Base-by-base conservation (phyloP, 352 stramenopile genomes). In the Phytopythium aichiense region DNA sequence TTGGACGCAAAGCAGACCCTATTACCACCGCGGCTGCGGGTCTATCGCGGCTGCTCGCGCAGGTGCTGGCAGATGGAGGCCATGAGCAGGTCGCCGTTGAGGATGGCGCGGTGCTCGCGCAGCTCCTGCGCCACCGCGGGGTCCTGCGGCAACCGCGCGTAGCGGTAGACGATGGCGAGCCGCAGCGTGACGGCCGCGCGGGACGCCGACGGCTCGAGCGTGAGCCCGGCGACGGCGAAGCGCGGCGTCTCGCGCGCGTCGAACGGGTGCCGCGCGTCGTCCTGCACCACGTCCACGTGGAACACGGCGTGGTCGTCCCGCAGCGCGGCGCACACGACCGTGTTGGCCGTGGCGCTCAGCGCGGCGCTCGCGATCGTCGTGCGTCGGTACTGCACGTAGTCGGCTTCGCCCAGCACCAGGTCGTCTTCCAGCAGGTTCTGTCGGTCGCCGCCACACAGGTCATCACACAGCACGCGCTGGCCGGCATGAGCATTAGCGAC, bases 51-150 rank as follows among this genome's bases (percentile, higher is more conserved):
- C 8, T 65, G 55, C 8, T 74, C 30, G 30, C 72, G 61, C 54
- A 80, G 69, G 63, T 74, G 73, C 16, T 61, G 54, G 42, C 67
- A 74, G 56, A 80, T 56, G 16, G 67, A 61, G 2, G 72, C 64
- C n/a, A 67, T 73, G 50, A 80, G 63, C 7, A 80, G 57, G 51
- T 81, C 73, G n/a, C 73, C 69, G 56, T 81, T 81, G n/a, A 76
- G 23, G 63, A 77, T 76, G 20, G 73, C 64, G 2, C 69, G 70
- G n/a, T 73, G 68, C 9, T 67, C 62, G 18, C 67, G 57, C 35
- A 76, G 31, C 30, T 75, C 67, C 12, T 69, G 22, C 38, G 67
- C 60, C 2, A 80, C 58, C 11, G 53, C 63, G 5, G 63, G 62
- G n/a, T 76, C 63, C 25, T 70, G 56, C 15, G 73, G 64, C 31